A percentile compares a stretch with the other conserved stretches of the same genome.
phyloP scores from a whole-genome alignment of 75 land plant species.

The Gnetum montanum region DNA sequence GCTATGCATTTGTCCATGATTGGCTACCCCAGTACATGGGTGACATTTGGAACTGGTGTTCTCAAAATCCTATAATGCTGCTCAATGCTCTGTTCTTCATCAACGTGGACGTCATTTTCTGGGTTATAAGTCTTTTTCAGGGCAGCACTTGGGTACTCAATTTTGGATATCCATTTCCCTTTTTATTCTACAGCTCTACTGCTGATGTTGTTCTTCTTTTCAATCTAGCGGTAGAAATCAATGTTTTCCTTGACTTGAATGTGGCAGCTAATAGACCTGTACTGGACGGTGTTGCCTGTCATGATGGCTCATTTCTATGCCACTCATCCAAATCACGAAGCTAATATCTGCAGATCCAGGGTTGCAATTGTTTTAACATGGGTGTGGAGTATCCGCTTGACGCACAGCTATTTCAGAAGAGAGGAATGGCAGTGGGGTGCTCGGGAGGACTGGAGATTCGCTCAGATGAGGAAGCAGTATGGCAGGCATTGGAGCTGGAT shows the following conservation, averaged over 20 bases:
- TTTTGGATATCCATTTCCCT: too few species aligned
- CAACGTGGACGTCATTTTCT: slow-evolving; percentile 83
- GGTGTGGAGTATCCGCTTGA: slow-evolving; percentile 86
- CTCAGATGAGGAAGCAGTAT: slow-evolving; percentile 50
- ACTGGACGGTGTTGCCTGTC: slow-evolving; percentile 94
- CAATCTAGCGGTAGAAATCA: too few species aligned
- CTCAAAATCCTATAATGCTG: slow-evolving; percentile 59
- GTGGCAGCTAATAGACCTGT: slow-evolving; percentile 90
- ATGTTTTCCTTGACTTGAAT: too few species aligned
- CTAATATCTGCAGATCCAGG: slow-evolving; percentile 40
- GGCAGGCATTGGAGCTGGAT: slow-evolving; percentile 88
- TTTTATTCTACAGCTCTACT: neutral
- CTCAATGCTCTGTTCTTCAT: slow-evolving; percentile 80
- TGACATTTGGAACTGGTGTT: slow-evolving; percentile 60
- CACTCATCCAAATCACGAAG: slow-evolving; percentile 44
- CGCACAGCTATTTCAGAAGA: slow-evolving; percentile 83
- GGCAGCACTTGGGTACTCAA: slow-evolving; percentile 79
- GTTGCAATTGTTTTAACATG: slow-evolving; percentile 57
- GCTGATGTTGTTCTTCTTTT: neutral
- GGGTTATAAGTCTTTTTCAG: slow-evolving; percentile 80
- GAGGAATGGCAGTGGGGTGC: slow-evolving; percentile 94
- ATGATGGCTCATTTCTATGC: slow-evolving; percentile 74
- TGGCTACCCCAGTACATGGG: too few species aligned
- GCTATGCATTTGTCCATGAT: slow-evolving; percentile 49
- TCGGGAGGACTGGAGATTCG: slow-evolving; percentile 94